These are phyloP conservation scores for Flaveria linearis DNA, from an alignment of 129 eudicot genomes.

Conservation along the genomic window DNA sequence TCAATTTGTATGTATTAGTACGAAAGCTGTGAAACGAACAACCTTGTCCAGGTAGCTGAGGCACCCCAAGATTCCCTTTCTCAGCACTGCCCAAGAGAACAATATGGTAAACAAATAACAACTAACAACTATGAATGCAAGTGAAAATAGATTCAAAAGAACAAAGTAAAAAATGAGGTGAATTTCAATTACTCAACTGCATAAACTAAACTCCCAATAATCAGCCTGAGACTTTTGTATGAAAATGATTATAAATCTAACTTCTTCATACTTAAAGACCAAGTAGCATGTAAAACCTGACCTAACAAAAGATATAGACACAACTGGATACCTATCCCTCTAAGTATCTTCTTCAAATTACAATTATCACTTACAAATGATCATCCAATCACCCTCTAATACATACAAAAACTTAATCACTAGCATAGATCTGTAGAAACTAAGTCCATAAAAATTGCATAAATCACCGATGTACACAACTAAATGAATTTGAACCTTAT, in stretches of 20 bases:
- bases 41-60: constrained; percentile 94
- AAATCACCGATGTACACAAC: neutral
- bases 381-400: neutral
- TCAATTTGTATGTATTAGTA: constrained; percentile 89
- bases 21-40: constrained; percentile 96
- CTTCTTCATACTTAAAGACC: neutral
- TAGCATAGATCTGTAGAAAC: neutral
- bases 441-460: neutral
- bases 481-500: neutral
- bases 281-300: neutral
- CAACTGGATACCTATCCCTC: neutral
- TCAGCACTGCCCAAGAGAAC: constrained; percentile 58
- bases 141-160: neutral
- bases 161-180: neutral
- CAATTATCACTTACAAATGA: neutral
- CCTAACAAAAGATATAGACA: neutral
- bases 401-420: neutral
- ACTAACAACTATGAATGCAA: neutral
- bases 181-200: neutral
- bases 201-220: neutral
- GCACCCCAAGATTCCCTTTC: constrained; percentile 94
- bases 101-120: neutral
- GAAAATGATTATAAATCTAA: neutral
- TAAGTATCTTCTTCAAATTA: neutral
- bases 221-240: neutral